A percentile compares a stretch with the other conserved stretches of the same genome.
phyloP scores from a whole-genome alignment of 768 basidiomycete species.

The Mycena galericulata region DNA sequence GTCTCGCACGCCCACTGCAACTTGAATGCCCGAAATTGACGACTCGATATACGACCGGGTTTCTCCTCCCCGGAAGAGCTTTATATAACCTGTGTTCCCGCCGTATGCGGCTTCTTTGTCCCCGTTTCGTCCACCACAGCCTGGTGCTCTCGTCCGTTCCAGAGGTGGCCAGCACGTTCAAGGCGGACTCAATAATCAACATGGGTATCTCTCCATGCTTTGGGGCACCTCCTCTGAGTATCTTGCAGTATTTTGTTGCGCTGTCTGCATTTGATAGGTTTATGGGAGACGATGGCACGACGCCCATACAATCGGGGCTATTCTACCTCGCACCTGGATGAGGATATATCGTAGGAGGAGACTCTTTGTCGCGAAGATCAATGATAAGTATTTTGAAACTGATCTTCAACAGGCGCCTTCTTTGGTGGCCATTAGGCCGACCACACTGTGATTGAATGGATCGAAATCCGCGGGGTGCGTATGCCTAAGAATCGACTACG shows the following conservation, averaged over 20 bases:
- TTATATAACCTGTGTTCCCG: conserved; percentile 31
- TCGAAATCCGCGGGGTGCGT: conserved; percentile 29
- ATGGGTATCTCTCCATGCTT: conserved; percentile 36
- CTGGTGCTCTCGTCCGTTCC: conserved; percentile 34
- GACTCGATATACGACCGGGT: conserved; percentile 34
- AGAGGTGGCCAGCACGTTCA: conserved; percentile 33
- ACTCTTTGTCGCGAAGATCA: too few relatives aligned
- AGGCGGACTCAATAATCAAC: conserved; percentile 31
- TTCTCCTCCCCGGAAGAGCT: conserved; percentile 21
- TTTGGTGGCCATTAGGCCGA: conserved; percentile 33
- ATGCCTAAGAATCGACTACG: conserved; percentile 32
- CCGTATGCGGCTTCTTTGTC: conserved; percentile 32
- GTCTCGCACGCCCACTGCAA: conserved; percentile 19
- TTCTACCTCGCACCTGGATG: conserved; percentile 34
- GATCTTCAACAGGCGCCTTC: conserved; percentile 20
- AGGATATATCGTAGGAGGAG: conserved; percentile 22
- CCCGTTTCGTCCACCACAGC: conserved; percentile 32
- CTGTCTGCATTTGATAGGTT: conserved; percentile 16
- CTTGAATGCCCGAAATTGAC: conserved; percentile 19
- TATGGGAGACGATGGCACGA: conserved; percentile 35
- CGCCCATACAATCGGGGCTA: conserved; percentile 32
- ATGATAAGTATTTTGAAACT: background rate
- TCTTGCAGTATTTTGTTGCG: background rate
- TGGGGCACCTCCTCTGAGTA: conserved; percentile 33
- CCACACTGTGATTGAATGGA: conserved; percentile 34